Evolutionary conservation across 1,284 basidiomycete genomes (phyloP).

Genomic region (Boletus hoseneyae): DNA sequence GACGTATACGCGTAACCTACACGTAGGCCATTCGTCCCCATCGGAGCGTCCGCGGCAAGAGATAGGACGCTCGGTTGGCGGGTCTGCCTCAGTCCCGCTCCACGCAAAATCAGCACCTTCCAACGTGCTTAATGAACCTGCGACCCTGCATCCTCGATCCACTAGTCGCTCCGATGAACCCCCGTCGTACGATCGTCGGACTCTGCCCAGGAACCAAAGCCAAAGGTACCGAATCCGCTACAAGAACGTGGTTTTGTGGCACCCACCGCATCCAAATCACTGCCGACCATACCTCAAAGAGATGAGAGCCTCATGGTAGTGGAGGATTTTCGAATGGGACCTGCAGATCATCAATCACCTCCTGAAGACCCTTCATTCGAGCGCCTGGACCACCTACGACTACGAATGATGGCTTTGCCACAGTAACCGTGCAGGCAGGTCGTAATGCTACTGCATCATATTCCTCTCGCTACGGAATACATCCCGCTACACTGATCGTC

Average conservation of each 20-base stretch:
- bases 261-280: constrained; percentile 18
- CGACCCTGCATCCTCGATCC: constrained; percentile 21
- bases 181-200: constrained; percentile 21
- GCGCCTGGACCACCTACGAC: too few relatives aligned
- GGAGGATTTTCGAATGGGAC: constrained; percentile 73
- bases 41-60: constrained; percentile 3
- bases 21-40: constrained; percentile 4
- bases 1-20: constrained; percentile 15
- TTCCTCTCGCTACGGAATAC: too few relatives aligned
- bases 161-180: constrained; percentile 13
- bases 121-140: constrained; percentile 28
- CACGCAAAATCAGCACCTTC: constrained; percentile 29
- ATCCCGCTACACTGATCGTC: too few relatives aligned
- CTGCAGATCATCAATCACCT: constrained; percentile 59
- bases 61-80: constrained; percentile 4
- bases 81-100: constrained; percentile 2
- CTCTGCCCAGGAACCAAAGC: constrained; percentile 21
- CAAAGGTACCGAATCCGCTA: neutral
- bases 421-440: too few relatives aligned
- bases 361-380: constrained; percentile 70
- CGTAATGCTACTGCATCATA: too few relatives aligned
- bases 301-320: constrained; percentile 70
- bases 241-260: constrained; percentile 10
- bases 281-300: constrained; percentile 35
- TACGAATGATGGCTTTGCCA: too few relatives aligned